phyloP scores from a whole-genome alignment of 208 protist genomes.

The Acanthamoeba quina region DNA sequence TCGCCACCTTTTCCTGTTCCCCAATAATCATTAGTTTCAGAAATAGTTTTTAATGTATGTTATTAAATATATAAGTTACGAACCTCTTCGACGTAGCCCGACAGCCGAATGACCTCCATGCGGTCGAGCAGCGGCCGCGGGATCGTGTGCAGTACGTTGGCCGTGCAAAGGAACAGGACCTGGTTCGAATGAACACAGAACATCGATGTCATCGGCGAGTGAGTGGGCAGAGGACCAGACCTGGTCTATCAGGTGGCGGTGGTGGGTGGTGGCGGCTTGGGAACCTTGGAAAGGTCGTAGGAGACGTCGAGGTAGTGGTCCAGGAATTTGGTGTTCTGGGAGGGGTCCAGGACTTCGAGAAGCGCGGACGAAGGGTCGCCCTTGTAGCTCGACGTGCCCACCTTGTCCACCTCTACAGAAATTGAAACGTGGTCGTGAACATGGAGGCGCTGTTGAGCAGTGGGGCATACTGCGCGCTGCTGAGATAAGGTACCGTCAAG shows the following conservation, averaged over 20 bases:
- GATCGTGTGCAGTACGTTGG: constrained; percentile 92
- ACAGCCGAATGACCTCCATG: constrained; percentile 92
- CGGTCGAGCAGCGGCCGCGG: constrained; percentile 91
- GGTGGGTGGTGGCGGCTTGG: too few relatives aligned
- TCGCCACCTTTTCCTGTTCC: constrained; percentile 51
- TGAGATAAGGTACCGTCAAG: constrained; percentile 88
- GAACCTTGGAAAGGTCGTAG: constrained; percentile 89
- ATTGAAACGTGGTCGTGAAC: neutral
- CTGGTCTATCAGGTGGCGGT: neutral
- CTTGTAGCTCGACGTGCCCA: constrained; percentile 69
- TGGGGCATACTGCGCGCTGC: too few relatives aligned
- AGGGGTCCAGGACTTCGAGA: constrained; percentile 93
- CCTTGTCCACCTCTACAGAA: constrained; percentile 89
- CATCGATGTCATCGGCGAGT: neutral
- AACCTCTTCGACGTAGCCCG: constrained; percentile 89
- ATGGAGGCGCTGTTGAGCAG: neutral
- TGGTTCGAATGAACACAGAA: neutral
- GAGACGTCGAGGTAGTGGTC: constrained; percentile 94
- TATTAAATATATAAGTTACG: neutral
- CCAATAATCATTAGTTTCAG: neutral
- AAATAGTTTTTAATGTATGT: too few relatives aligned
- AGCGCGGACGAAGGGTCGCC: constrained; percentile 92
- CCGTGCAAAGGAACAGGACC: constrained; percentile 94
- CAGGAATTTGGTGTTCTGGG: constrained; percentile 93
- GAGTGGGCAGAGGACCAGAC: neutral